phyloP scores from a whole-genome alignment of 2,329 filamentous ascomycete species.

The Botrytis squamosa region DNA sequence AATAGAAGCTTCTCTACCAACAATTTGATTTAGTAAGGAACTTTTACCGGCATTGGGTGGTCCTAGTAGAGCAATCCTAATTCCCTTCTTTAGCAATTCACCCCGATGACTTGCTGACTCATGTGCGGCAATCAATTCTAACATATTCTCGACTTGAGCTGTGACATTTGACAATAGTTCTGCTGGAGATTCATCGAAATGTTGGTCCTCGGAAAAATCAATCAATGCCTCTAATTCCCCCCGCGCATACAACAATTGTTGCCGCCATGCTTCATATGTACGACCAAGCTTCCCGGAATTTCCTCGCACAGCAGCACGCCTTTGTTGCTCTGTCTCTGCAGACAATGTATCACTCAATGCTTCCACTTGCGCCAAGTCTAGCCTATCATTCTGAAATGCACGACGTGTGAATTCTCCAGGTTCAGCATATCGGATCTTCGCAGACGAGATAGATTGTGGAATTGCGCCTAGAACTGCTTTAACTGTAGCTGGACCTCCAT shows the following conservation, averaged over 20 bases:
- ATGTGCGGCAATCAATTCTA: conserved; percentile 64
- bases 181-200: conserved; percentile 84
- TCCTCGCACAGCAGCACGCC: conserved; percentile 78
- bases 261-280: conserved; percentile 81
- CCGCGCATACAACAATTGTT: conserved; percentile 72
- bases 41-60: conserved; percentile 96
- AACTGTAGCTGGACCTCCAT: conserved; percentile 85
- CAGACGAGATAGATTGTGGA: conserved; percentile 47
- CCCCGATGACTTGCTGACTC: conserved; percentile 75
- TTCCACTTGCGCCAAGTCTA: conserved; percentile 83
- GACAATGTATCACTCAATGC: conserved; percentile 61
- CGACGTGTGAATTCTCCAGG: conserved; percentile 93
- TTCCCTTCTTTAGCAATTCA: conserved; percentile 80
- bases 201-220: conserved; percentile 95
- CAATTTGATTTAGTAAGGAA: conserved; percentile 84
- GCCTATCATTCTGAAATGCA: conserved; percentile 81
- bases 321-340: conserved; percentile 88
- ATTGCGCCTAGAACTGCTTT: conserved; percentile 82
- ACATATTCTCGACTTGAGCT: conserved; percentile 59
- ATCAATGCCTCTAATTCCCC: conserved; percentile 94
- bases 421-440: conserved; percentile 77
- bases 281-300: conserved; percentile 67
- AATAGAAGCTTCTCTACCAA: conserved; percentile 91
- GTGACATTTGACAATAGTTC: conserved; percentile 71
- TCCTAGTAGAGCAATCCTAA: conserved; percentile 81